Base-by-base conservation (phyloP, 1,284 basidiomycete genomes). In the Cutaneotrichosporon cyanovorans region DNA sequence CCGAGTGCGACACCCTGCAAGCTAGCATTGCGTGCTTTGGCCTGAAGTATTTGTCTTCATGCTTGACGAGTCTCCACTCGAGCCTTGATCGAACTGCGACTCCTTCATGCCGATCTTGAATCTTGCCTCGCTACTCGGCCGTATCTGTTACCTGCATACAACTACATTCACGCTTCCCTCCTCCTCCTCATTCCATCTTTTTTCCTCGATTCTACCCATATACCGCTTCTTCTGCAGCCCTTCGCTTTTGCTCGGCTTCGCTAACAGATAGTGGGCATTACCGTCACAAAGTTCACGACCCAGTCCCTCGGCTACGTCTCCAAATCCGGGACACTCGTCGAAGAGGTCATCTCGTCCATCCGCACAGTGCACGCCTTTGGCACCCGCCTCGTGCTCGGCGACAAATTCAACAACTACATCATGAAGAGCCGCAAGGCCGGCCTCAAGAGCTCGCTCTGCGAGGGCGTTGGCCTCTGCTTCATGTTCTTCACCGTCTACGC, bases 301-400 rank as follows among this genome's bases (percentile, higher is more conserved):
- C 63, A 51, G 75, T 32, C 84, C 20, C 78, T 93, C 45, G 80
- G 83, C 48, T 74, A 83, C 48, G 79, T 93, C 28, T 87, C 89
- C 4, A 81, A 84, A 19, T 85, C 84, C 21, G 91, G 92, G 34
- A 83, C 79, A 5, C 69, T 96, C 15, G 92, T 92, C 0, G 93
- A 98, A 71, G 95, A 98, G 68, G 87, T 89, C 59, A 85, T 98
- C 46, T 60, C 57, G 9, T 63, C 61, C 32, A 66, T 73, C 49
- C 60, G 69, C 16, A 70, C 71, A 2, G 83, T 88, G 1, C 89
- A 96, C 56, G 92, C 93, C 0, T 98, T 97, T 59, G 89, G 88
- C 39, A 85, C 84, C 1, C 86, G 91, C 69, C 72, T 65, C 10
- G 75, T 78, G 21, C 76, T 97, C 25, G 65, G 80, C 5, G 58